These are phyloP conservation scores for Erythrophleum fordii DNA, from an alignment of 306 rosid genomes.

Conservation along the genomic window DNA sequence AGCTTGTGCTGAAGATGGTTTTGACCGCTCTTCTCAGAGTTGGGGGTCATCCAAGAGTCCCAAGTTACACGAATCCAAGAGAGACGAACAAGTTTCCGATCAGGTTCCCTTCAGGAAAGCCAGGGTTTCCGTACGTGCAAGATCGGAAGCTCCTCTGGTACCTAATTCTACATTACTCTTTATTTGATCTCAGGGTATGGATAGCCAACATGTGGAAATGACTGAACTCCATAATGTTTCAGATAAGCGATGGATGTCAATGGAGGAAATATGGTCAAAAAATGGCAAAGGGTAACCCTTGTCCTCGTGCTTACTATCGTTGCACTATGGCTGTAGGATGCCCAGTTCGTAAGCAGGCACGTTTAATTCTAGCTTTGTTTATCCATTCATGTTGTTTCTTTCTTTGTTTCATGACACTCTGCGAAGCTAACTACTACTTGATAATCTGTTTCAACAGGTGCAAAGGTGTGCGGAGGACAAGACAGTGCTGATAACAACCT, in stretches of 20 bases:
- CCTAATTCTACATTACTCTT: background rate
- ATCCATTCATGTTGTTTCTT: background rate
- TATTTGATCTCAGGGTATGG: background rate
- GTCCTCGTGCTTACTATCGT: slow-evolving; percentile 78
- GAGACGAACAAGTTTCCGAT: slow-evolving; percentile 23
- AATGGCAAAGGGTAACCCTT: slow-evolving; percentile 73
- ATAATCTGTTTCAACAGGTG: slow-evolving; percentile 46
- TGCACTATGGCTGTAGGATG: slow-evolving; percentile 74
- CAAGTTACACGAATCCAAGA: slow-evolving; percentile 40
- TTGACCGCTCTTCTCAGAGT: slow-evolving; percentile 48
- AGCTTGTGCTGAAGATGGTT: slow-evolving; percentile 33
- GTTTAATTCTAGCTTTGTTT: background rate
- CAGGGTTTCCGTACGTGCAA: slow-evolving; percentile 61
- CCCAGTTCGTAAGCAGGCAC: slow-evolving; percentile 67
- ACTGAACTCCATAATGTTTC: background rate
- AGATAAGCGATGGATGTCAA: slow-evolving; percentile 75
- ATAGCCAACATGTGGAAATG: background rate
- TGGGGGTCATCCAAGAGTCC: slow-evolving; percentile 41
- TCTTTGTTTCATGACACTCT: background rate
- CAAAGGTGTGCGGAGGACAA: slow-evolving; percentile 69
- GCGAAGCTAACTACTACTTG: background rate
- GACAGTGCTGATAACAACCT: slow-evolving; percentile 57
- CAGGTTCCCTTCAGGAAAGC: slow-evolving; percentile 49
- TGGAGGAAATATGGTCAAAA: slow-evolving; percentile 91
- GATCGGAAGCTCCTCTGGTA: slow-evolving; percentile 61